These are phyloP conservation scores for Ashbya aceris DNA, from an alignment of 1,139 yeast genomes.

Conservation along the genomic window DNA sequence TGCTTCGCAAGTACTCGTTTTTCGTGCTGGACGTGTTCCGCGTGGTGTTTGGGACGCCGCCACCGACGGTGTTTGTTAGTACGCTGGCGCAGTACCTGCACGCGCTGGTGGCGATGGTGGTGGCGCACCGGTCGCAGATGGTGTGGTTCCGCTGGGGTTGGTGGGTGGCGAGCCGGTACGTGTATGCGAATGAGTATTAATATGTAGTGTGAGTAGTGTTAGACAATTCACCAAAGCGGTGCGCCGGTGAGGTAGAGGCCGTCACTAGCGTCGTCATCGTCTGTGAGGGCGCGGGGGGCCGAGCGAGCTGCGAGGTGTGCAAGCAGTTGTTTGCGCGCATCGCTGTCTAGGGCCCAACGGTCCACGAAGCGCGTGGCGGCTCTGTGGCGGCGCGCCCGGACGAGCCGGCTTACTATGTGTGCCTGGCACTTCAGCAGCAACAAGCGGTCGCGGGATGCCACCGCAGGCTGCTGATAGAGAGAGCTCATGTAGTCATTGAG, in stretches of 20 bases:
- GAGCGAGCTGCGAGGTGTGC: too few species aligned
- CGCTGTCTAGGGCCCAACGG: too few species aligned
- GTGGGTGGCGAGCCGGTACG: constrained; percentile 59
- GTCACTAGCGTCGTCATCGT: constrained; percentile 4
- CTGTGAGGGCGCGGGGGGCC: too few species aligned
- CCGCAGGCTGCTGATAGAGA: too few species aligned
- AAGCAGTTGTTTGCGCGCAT: too few species aligned
- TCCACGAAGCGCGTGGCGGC: too few species aligned
- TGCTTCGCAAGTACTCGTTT: constrained; percentile 23
- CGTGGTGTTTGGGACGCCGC: constrained; percentile 3
- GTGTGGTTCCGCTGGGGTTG: constrained; percentile 93
- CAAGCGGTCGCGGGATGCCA: too few species aligned
- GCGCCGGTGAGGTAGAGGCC: constrained; percentile 5
- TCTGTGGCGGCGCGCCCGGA: too few species aligned
- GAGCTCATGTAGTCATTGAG: too few species aligned
- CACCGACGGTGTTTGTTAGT: constrained; percentile 24
- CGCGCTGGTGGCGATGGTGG: constrained; percentile 66
- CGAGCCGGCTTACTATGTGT: too few species aligned
- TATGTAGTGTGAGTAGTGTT: too few species aligned
- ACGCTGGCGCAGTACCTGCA: constrained; percentile 47
- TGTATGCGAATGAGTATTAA: constrained; percentile 50
- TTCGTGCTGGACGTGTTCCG: constrained; percentile 17
- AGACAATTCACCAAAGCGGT: not conserved
- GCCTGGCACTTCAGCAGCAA: too few species aligned
- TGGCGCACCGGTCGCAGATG: constrained; percentile 84